A percentile compares a stretch with the other conserved stretches of the same genome.
Evolutionary conservation across 805 yeast genomes (phyloP).

Genomic region (Candida anglica): DNA sequence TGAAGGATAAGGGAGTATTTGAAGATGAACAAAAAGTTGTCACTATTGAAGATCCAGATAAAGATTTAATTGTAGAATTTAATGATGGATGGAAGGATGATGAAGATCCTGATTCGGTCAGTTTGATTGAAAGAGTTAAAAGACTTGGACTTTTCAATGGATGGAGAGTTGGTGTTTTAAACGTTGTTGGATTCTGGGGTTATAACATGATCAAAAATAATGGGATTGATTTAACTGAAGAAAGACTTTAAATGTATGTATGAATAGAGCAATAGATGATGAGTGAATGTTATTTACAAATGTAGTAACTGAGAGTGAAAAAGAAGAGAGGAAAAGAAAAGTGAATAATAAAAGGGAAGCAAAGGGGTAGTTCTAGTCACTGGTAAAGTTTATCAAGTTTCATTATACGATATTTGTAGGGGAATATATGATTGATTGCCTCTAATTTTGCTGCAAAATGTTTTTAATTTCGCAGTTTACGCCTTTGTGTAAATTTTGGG

Average conservation of each 20-base stretch:
- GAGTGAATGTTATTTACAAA: no score
- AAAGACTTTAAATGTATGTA: slow-evolving; percentile 20
- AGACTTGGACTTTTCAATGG: slow-evolving; percentile 63
- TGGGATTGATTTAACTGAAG: slow-evolving; percentile 36
- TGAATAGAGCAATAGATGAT: no score
- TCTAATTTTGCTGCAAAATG: no score
- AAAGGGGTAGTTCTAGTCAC: no score
- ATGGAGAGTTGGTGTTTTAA: slow-evolving; percentile 83
- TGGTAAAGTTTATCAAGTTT: no score
- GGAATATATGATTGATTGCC: no score
- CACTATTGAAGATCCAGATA: slow-evolving; percentile 41
- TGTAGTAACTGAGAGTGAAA: not conserved
- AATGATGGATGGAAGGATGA: slow-evolving; percentile 44
- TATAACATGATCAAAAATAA: slow-evolving; percentile 52
- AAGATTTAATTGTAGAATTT: slow-evolving; percentile 54
- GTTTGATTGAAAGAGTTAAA: slow-evolving; percentile 37
- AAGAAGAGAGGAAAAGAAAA: not conserved
- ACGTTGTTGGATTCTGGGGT: slow-evolving; percentile 82
- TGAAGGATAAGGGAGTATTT: slow-evolving; percentile 31
- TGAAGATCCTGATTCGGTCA: slow-evolving; percentile 24
- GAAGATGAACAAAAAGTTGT: slow-evolving; percentile 34
- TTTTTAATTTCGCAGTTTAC: no score
- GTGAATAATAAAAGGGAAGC: not conserved
- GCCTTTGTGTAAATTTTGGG: no score
- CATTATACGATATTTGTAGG: no score